Evolutionary conservation across 2,329 filamentous ascomycete genomes (phyloP), one percentile per base, ranked within the genome.

Genomic region (Arthrobotrys pseudoclavata): DNA sequence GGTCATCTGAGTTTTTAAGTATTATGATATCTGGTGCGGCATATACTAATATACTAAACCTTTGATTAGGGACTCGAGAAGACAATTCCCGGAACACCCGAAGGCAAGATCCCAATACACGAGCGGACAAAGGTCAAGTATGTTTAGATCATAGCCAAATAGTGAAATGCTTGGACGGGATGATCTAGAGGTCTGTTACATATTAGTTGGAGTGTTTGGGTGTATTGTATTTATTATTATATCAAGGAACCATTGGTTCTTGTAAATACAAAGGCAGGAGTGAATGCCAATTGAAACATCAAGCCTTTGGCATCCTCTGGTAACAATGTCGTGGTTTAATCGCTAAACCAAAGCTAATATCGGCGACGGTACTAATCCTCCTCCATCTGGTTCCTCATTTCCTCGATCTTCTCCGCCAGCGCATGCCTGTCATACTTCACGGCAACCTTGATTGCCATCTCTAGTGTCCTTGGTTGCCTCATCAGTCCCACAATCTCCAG

Each of bases 381-480:
- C 20, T 88, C 88, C 83, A 88, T 84, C 7, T 88, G 89, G 75
- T 87, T 86, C 47, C 90, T 84, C 81, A 96, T 81, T 83, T 96
- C 92, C 63, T 91, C 88, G 82, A 99, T 98, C 88, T 98, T 98
- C 82, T 95, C 93, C 48, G 91, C 91, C 80, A 99, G 84, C 26
- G 97, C 88, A 47, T 88, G 87, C 77, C 92, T 87, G 9, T 92
- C 92, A 85, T 96, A 99, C 81, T 95, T 87, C 82, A 91, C 89
- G 7, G 96, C 96, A 61, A 99, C 89, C 87, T 96, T 97, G 70
- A 90, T 89, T 0, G 96, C 96, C 3, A 95, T 92, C 83, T 97
- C 94, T 72, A 97, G 84, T 92, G 97, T 97, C 83, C 92, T 92
- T 53, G 89, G 87, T 85, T 98, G 94, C 52, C 88, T 88, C 90